Evolutionary conservation across 2,329 filamentous ascomycete genomes (phyloP), one percentile per base, ranked within the genome.

Genomic region (Malbranchea cinnamomea): DNA sequence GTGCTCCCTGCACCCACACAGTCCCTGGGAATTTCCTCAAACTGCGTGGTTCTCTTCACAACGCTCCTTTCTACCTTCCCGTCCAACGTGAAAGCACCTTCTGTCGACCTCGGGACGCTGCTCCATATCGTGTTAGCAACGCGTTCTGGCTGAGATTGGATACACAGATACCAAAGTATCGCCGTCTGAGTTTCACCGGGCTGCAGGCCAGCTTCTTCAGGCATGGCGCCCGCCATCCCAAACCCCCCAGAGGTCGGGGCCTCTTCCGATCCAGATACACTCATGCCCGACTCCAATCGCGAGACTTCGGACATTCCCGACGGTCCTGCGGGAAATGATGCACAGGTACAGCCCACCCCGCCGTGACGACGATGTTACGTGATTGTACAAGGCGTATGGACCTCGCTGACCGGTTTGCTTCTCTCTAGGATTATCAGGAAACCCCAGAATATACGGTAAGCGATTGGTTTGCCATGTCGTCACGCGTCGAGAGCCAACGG

Each of bases 361-460:
- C n/a, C n/a, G n/a, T n/a, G n/a, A n/a, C n/a, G n/a, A n/a, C n/a
- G n/a, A n/a, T n/a, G n/a, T n/a, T n/a, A n/a, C n/a, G n/a, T n/a
- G n/a, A n/a, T n/a, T n/a, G n/a, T n/a, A n/a, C n/a, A n/a, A n/a
- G n/a, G n/a, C n/a, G n/a, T n/a, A n/a, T n/a, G n/a, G n/a, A n/a
- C n/a, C n/a, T n/a, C n/a, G n/a, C n/a, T n/a, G n/a, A n/a, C n/a
- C n/a, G n/a, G n/a, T n/a, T n/a, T 14, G 34, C 22, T 23, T 18
- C 17, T 10, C 22, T 39, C 9, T 15, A 65, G 57, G 60, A 61
- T 40, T 59, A 63, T 34, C 57, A 71, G 45, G 68, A 74, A 33
- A 74, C 69, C 5, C 70, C 70, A 24, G 69, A 74, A 40, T 74
- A 74, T 49, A 74, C 71, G 39, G 62, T 66, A 63, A 41, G 41